Percentiles rank a stretch among this genome's conserved stretches.
These are phyloP conservation scores for Salvia splendens DNA, from an alignment of 257 asterid species.

Conservation along the genomic window DNA sequence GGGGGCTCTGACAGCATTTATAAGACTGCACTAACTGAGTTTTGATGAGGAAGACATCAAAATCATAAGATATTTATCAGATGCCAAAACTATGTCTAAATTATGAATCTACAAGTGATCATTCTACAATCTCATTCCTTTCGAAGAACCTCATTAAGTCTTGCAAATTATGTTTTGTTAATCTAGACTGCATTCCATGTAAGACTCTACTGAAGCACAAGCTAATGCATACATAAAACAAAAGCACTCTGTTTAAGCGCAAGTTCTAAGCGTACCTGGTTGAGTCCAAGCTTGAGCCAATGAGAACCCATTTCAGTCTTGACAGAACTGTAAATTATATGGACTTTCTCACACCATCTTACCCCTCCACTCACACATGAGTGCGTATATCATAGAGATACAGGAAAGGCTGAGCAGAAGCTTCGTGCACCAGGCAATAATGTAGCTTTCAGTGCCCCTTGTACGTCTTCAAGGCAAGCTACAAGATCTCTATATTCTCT, in stretches of 20 bases:
- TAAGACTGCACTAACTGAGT: slow-evolving; percentile 6
- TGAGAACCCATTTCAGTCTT: slow-evolving; percentile 3
- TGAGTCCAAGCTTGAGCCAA: not conserved
- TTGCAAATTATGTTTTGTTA: not conserved
- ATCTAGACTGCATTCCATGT: not conserved
- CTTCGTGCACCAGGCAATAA: slow-evolving; percentile 37
- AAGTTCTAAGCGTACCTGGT: slow-evolving; percentile 13
- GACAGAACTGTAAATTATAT: too few relatives aligned
- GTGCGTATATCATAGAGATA: not conserved
- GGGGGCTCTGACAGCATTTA: not conserved
- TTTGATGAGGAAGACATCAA: too few relatives aligned
- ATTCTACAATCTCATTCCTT: too few relatives aligned
- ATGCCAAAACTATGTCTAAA: too few relatives aligned
- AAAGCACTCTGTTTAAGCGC: not conserved
- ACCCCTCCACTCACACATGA: not conserved
- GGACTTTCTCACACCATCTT: too few relatives aligned
- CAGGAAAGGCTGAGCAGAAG: not conserved
- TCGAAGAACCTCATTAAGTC: too few relatives aligned
- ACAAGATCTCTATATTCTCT: slow-evolving; percentile 55
- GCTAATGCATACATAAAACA: too few relatives aligned
- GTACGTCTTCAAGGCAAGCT: slow-evolving; percentile 69
- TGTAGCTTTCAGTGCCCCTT: slow-evolving; percentile 45
- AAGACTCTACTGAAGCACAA: too few relatives aligned
- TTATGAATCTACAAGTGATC: too few relatives aligned
- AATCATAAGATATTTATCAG: too few relatives aligned